Evolutionary conservation across 2,329 filamentous ascomycete genomes (phyloP), one percentile per base, ranked within the genome.

Genomic region (Diaporthe aspalathi): DNA sequence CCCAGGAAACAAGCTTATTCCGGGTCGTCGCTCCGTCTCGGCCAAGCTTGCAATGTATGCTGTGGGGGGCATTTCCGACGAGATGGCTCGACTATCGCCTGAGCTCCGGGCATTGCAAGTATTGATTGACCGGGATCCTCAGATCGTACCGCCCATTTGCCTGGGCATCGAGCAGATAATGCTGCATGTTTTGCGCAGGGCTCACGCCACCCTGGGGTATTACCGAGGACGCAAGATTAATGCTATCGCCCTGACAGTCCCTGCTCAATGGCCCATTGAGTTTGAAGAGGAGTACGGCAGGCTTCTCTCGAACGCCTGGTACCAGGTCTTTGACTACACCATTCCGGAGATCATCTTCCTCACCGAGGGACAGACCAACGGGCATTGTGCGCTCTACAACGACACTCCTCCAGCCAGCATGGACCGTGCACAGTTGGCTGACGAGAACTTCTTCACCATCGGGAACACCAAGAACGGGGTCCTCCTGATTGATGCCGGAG

Each of bases 211-310:
- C 9, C 5, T 12, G 6, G 12, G 12, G 35, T 38, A 5, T 12
- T 12, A 12, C 5, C 35, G 6, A 7, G 35, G 5, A 38, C 6
- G 35, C 9, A 2, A 12, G 35, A 38, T 63, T 11, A 43, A 47
- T 16, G 27, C 60, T 20, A 49, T 63, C 20, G 60, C 43, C 6
- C 16, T 63, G 27, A 63, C 60, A 2, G 7, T 63, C 9, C 60
- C 60, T 17, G 43, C 60, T 6, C 60, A 63, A 35, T 63, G 43
- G 60, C 17, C 60, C 1, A 63, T 63, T 7, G 60, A 49, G 0
- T 63, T 63, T 20, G 43, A 63, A 27, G 60, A 63, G n/a, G 27
- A 38, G 43, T 63, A 63, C 11, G 60, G 60, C 27, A 20, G 35
- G 20, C 20, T 32, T 3, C 20, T 49, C 20, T 11, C 17, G 11